These are phyloP conservation scores for Corymbia maculata DNA, from an alignment of 345 rosid genomes.

Conservation along the genomic window DNA sequence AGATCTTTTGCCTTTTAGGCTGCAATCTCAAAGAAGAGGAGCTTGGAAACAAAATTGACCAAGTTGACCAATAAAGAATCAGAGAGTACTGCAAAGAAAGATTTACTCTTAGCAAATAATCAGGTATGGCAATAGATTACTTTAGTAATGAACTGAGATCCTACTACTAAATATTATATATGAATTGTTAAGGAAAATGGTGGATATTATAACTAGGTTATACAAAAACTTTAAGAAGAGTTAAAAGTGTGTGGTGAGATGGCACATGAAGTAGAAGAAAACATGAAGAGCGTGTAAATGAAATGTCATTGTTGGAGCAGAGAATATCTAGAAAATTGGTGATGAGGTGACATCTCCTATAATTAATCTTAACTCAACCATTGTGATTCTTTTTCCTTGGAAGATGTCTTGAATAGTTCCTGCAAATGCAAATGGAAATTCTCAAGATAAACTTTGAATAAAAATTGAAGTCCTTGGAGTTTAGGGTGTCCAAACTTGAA, in stretches of 20 bases:
- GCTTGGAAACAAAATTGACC: conserved; percentile 43
- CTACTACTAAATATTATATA: not conserved
- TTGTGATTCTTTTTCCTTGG: not conserved
- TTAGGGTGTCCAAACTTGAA: conserved; percentile 50
- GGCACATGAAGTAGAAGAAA: conserved; percentile 41
- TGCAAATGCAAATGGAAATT: conserved; percentile 34
- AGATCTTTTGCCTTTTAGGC: conserved; percentile 21
- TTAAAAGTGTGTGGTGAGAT: conserved; percentile 47
- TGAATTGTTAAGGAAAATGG: not conserved
- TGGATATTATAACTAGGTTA: conserved; percentile 19
- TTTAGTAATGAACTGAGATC: not conserved
- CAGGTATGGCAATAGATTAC: conserved; percentile 29
- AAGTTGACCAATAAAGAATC: conserved; percentile 27
- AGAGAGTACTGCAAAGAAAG: conserved; percentile 31
- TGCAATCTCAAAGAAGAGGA: conserved; percentile 36
- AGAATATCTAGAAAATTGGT: conserved; percentile 37
- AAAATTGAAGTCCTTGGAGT: conserved; percentile 46
- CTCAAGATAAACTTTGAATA: conserved; percentile 44
- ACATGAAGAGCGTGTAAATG: conserved; percentile 30
- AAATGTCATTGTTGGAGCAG: conserved; percentile 49
- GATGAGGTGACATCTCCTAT: conserved; percentile 46
- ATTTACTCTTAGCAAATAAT: conserved; percentile 25
- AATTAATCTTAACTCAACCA: not conserved
- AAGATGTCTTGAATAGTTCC: not conserved
- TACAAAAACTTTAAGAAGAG: conserved; percentile 54